These are phyloP conservation scores for Termitomyces sp. DNA, from an alignment of 768 basidiomycete genomes.

Conservation along the genomic window DNA sequence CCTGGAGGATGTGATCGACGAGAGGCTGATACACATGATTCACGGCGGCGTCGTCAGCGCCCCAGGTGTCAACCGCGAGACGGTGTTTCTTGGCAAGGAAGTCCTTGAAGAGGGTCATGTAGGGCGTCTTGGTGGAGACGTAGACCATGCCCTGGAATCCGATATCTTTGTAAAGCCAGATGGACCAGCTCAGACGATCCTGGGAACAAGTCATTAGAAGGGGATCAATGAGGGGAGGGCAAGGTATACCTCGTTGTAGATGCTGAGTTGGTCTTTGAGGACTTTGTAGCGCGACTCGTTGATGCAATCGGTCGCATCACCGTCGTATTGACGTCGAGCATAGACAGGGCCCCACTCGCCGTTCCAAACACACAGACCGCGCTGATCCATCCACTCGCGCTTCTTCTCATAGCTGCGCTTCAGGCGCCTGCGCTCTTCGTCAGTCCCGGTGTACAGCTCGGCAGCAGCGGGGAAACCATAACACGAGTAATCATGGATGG, in stretches of 20 bases:
- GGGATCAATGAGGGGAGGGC: background rate
- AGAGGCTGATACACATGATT: conserved; percentile 60
- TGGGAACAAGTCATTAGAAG: conserved; percentile 16
- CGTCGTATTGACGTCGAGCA: conserved; percentile 55
- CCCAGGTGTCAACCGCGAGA: conserved; percentile 76
- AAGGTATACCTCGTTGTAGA: conserved; percentile 54
- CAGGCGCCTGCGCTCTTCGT: conserved; percentile 48
- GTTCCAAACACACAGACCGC: conserved; percentile 66
- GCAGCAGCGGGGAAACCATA: conserved; percentile 67
- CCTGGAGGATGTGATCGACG: conserved; percentile 52
- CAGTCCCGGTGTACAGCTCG: conserved; percentile 47
- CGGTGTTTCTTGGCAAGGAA: conserved; percentile 78
- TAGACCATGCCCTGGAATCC: conserved; percentile 87
- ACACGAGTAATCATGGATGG: conserved; percentile 74
- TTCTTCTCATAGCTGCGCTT: conserved; percentile 65
- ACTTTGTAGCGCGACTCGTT: conserved; percentile 63
- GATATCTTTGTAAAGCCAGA: conserved; percentile 86
- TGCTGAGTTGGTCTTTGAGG: conserved; percentile 65
- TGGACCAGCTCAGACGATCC: conserved; percentile 73
- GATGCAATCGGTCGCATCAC: conserved; percentile 55
- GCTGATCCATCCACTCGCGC: conserved; percentile 70
- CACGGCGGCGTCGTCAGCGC: conserved; percentile 57
- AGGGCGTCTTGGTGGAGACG: conserved; percentile 61
- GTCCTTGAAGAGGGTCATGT: conserved; percentile 61
- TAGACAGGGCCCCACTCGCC: conserved; percentile 87